Base-by-base conservation (phyloP, 305 asterid species). In the Solanum chacoense region DNA sequence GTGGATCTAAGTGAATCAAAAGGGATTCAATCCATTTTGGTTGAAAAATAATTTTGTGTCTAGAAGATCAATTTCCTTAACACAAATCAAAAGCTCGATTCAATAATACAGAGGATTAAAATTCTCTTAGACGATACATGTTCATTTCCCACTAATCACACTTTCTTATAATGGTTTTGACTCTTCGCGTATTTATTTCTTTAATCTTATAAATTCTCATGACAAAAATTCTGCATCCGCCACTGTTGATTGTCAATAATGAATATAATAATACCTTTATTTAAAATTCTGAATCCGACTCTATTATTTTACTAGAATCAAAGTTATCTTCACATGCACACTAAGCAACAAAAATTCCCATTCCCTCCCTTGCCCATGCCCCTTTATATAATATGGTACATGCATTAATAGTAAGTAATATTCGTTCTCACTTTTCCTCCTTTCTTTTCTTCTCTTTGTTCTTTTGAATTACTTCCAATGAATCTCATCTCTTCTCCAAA, bases 321-420 rank as follows among this genome's bases (percentile, higher is more conserved):
- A 63, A 83, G 72, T 29, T 50, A 50, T 45, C 73, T 83, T 83
- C 73, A 83, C 87, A 83, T 83, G 87, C 87, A 83, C 87, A 50
- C 73, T 45, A 83, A 29, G 73, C 31, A 50, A 83, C 87, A 83
- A 83, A 83, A 83, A 45, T 50, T 83, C 87, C 87, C 42, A 83
- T 83, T 89, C 87, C 86, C 85, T 81, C 81, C 73, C 42, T 88
- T 89, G 74, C 84, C 88, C 88, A 81, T 87, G 5, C 10, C 45
- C 67, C 31, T 67, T 36, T 81, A 28, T 81, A 81, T 42, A 81
- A 42, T 42, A 79, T 40, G n/a, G 34, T 20, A 83, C 87, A 50
- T 83, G 37, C 87, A 83, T 83, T 83, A 50, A 31, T 31, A 35
- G 50, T 76, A 22, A 24, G 78, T 69, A 80, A 31, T 69, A 83